Base-by-base conservation (phyloP, 75 land plant species). In the Pinus albicaulis region DNA sequence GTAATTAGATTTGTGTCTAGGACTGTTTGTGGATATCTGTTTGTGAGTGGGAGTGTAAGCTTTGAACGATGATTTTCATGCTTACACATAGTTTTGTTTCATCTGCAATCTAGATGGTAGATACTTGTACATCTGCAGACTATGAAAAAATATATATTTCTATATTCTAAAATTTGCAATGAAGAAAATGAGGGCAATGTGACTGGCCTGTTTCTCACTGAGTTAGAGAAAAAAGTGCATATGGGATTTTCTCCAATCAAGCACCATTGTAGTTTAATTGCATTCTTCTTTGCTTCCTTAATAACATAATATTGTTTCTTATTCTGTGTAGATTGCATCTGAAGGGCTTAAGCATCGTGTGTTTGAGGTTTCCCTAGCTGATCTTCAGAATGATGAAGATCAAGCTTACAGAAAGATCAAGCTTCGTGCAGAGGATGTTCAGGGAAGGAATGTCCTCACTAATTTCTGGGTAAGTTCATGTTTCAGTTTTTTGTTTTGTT, bases 321-420 rank as follows among this genome's bases (percentile, higher is more conserved):
- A 1, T 44, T 7, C 48, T 44, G 25, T 26, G 61, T 80, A 94
- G 98, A 95, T 95, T 82, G 98, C 98, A 31, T 91, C 96, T 57
- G 98, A 95, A 69, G 87, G 85, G 22, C 83, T 89, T 34, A 89
- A 89, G 78, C 88, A 90, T 24, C 76, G 92, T 36, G 92, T 89
- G 26, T 89, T 89, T 76, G 91, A 89, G 78, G 55, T 77, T 12
- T 84, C 82, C 15, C 78, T 89, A 64, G 92, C 90, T 57, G 92
- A 89, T 75, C 75, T 89, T 41, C 87, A 89, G 76, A 56, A 75
- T 31, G 90, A 89, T 73, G 89, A 84, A 65, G 91, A 89, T 68
- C 89, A 86, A 61, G 86, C 86, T 3, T 83, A 56, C 72, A 74
- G 92, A 7, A 88, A 87, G 75, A 87, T 87, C 59, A 80, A 89